Conservation (phyloP, 768 basidiomycete genomes). For the Myochromella boudieri region DNA sequence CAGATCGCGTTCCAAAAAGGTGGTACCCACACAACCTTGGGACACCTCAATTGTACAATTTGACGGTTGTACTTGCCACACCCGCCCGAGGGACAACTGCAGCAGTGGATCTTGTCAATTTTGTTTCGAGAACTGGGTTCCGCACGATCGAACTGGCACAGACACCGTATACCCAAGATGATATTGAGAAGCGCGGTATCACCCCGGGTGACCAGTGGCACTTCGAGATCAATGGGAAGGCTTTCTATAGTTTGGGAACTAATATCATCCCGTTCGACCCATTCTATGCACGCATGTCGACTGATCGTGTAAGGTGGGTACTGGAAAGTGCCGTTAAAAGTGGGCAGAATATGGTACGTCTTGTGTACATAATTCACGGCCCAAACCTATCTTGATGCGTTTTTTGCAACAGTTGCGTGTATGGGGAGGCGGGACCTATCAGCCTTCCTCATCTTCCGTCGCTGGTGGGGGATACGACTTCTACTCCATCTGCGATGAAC, state of each 20-base stretch:
- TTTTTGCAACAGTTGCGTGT: constrained; percentile 43
- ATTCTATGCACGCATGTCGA: constrained; percentile 51
- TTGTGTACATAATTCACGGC: background rate
- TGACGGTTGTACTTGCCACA: constrained; percentile 40
- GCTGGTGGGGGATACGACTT: constrained; percentile 53
- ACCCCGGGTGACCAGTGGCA: constrained; percentile 63
- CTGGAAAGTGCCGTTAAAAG: constrained; percentile 53
- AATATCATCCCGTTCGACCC: constrained; percentile 64
- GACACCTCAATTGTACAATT: constrained; percentile 52
- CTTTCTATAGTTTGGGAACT: constrained; percentile 54
- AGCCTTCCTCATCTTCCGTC: constrained; percentile 38
- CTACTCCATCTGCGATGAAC: constrained; percentile 57
- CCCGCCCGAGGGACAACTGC: constrained; percentile 2
- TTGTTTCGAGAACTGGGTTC: constrained; percentile 52
- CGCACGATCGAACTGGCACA: constrained; percentile 58
- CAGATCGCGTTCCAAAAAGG: constrained; percentile 43
- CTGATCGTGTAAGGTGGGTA: constrained; percentile 53
- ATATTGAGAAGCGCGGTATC: constrained; percentile 45
- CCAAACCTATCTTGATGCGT: background rate
- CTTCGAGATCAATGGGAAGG: constrained; percentile 57
- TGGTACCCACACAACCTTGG: constrained; percentile 61
- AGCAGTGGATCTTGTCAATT: constrained; percentile 27
- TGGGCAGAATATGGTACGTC: constrained; percentile 59
- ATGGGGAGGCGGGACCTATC: constrained; percentile 60
- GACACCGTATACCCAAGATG: constrained; percentile 42